Base-by-base conservation (phyloP, 805 yeast genomes). In the Barnettozyma sucrosica region DNA sequence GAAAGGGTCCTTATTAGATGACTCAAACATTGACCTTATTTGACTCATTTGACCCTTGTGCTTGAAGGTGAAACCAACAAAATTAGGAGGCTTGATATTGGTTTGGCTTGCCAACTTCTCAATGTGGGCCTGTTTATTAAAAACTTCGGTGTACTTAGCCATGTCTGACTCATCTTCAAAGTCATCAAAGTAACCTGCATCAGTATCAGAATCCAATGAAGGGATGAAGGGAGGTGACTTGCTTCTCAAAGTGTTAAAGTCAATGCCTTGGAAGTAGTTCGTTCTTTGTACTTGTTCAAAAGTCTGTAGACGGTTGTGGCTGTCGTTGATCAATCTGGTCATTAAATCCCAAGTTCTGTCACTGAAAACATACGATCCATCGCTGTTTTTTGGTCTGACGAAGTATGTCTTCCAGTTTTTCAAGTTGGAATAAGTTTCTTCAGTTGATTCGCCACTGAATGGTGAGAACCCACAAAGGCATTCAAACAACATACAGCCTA, bases 141-240 rank as follows among this genome's bases (percentile, higher is more conserved):
- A 83, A 13, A 93, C 99, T 60, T 93, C 99, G 59, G 93, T 92
- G 70, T 93, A 93, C 66, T 93, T 90, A 52, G 92, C 93, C 98
- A 93, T 89, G 65, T 92, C 96, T 41, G 86, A 89, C 64, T 92
- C 98, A 66, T 89, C 93, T 50, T 88, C 88, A 65, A 93, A 93
- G 66, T 93, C 99, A 68, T 93, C 99, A 64, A 93, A 93, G 68
- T 93, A 93, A 1, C 99, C 99, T 0, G 98, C 98, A 68, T 93
- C 99, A 53, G 89, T 93, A 60, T 93, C 99, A 51, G 89, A 87
- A 63, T 93, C 98, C 54, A 93, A 74, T 59, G 95, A 97, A 3
- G 99, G 99, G 18, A 93, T 86, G 66, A 93, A 93, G 32, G 99
- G 99, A 5, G 99, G 97, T 20, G 83, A 75, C 51, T 81, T 75